Evolutionary conservation across 2,329 filamentous ascomycete species (phyloP).

Genomic region (Fusarium secorum): DNA sequence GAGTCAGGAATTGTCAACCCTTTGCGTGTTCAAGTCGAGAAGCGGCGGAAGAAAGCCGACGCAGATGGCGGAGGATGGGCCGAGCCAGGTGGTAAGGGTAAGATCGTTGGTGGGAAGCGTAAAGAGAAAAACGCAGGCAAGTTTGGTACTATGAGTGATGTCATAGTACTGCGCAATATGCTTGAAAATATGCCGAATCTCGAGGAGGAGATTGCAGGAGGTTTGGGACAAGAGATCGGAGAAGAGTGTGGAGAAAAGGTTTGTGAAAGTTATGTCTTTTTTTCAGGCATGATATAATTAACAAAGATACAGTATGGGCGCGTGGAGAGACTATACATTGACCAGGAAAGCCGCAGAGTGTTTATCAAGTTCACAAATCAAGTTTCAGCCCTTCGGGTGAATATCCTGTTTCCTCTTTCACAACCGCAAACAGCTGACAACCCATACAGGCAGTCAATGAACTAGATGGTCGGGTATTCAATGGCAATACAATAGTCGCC

Average conservation of each 20-base stretch:
- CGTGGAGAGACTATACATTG: conserved; percentile 81
- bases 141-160: conserved; percentile 79
- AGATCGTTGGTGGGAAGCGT: conserved; percentile 80
- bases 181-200: conserved; percentile 81
- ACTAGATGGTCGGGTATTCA: conserved; percentile 86
- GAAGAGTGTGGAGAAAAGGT: conserved; percentile 89
- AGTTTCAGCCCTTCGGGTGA: conserved; percentile 82
- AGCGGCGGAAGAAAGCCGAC: conserved; percentile 80
- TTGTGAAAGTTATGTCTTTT: not conserved
- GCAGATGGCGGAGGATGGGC: conserved; percentile 81
- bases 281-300: conserved; percentile 2
- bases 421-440: not conserved
- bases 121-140: conserved; percentile 55
- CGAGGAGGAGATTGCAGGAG: conserved; percentile 76
- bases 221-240: conserved; percentile 91
- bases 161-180: conserved; percentile 86
- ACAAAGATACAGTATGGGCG: conserved; percentile 71
- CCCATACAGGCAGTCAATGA: conserved; percentile 80
- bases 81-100: conserved; percentile 73
- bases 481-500: conserved; percentile 83
- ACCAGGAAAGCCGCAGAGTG: conserved; percentile 70
- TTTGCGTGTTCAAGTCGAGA: conserved; percentile 83
- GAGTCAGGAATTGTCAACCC: conserved; percentile 85
- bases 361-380: conserved; percentile 93
- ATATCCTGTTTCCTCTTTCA: conserved; percentile 44